A percentile compares a stretch with the other conserved stretches of the same genome.
Evolutionary conservation across 352 stramenopile species (phyloP).

Genomic region (Poterioochromonas sp.): DNA sequence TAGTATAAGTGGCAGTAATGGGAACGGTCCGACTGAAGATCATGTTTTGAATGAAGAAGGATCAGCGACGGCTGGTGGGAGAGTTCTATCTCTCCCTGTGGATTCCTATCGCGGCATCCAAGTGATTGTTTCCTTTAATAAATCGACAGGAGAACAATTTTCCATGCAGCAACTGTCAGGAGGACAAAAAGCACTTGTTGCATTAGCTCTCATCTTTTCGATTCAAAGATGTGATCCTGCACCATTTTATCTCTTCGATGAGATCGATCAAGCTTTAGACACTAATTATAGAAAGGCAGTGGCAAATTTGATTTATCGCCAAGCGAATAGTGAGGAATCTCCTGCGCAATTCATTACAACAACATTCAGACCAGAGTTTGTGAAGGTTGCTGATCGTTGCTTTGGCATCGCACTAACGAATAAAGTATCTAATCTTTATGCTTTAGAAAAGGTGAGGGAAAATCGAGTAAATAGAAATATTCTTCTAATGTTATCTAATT

Average conservation of each 20-base stretch:
- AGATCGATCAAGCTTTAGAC: constrained; percentile 99
- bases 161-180: constrained; percentile 94
- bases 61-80: too few relatives aligned
- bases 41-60: not conserved
- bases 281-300: constrained; percentile 92
- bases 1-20: not conserved
- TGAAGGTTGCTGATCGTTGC: constrained; percentile 87
- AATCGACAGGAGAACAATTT: constrained; percentile 52
- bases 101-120: constrained; percentile 92
- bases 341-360: constrained; percentile 99
- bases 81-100: too few relatives aligned
- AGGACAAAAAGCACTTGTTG: constrained; percentile 96
- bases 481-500: constrained; percentile 11
- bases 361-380: constrained; percentile 98
- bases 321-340: constrained; percentile 73
- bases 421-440: constrained; percentile 88
- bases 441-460: constrained; percentile 32
- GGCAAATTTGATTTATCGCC: constrained; percentile 84
- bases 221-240: constrained; percentile 95
- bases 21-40: not conserved
- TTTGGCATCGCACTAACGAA: constrained; percentile 98
- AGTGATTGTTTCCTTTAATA: constrained; percentile 94
- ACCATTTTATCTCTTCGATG: constrained; percentile 99
- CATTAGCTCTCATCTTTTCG: constrained; percentile 98
- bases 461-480: not conserved